Evolutionary conservation across 495 filamentous ascomycete species (phyloP).

Genomic region (Hypomontagnella monticulosa): DNA sequence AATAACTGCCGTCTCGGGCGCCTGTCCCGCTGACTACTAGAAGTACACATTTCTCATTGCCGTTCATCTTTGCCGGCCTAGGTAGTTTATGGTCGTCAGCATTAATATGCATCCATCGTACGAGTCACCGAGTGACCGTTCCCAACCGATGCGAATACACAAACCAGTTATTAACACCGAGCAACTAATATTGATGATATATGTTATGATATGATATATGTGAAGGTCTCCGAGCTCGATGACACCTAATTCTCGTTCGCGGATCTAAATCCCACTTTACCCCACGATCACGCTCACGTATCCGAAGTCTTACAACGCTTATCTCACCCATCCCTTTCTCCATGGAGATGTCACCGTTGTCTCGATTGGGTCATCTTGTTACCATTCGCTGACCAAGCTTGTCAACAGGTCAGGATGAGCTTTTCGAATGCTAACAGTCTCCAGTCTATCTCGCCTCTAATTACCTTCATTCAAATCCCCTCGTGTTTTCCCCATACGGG

Average conservation of each 20-base stretch:
- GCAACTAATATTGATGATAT: conserved; percentile 7
- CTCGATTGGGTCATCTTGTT: conserved; percentile 14
- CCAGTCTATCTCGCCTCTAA: conserved; percentile 29
- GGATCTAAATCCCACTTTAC: conserved; percentile 39
- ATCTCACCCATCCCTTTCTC: conserved; percentile 26
- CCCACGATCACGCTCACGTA: conserved; percentile 32
- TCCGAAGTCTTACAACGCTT: conserved; percentile 25
- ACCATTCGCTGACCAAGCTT: conserved; percentile 11
- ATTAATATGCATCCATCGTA: conserved; percentile 16
- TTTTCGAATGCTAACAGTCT: conserved; percentile 6
- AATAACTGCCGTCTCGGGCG: neutral
- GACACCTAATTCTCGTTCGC: conserved; percentile 15
- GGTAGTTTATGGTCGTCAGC: conserved; percentile 20
- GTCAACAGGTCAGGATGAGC: conserved; percentile 6
- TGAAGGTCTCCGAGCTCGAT: conserved; percentile 14
- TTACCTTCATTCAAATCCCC: conserved; percentile 20
- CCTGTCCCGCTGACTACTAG: conserved; percentile 10
- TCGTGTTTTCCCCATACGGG: conserved; percentile 23
- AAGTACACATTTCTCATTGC: conserved; percentile 10
- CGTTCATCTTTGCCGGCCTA: conserved; percentile 20
- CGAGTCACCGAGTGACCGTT: conserved; percentile 1
- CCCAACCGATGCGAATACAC: neutral
- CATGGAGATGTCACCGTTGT: conserved; percentile 2
- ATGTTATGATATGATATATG: neutral
- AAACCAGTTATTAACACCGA: conserved; percentile 1